Evolutionary conservation across 2,329 filamentous ascomycete species (phyloP), one percentile per base, ranked within the genome.

Genomic region (Diaporthe vaccinii): DNA sequence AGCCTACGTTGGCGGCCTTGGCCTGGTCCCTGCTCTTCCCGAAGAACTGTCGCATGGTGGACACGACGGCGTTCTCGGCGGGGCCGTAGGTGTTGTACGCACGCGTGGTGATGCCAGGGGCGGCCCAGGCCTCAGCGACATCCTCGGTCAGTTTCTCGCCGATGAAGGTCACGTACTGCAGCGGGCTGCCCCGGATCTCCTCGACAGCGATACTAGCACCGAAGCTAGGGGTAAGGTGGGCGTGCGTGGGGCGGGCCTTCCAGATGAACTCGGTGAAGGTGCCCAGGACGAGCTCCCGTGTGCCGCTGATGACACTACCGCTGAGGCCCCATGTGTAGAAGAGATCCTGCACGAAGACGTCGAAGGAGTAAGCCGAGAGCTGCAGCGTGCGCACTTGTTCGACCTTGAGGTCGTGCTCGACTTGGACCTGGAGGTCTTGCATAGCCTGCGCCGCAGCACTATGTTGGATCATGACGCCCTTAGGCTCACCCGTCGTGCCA

Each of bases 251-350:
- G 9, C 67, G 57, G 31, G 68, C 67, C 36, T 68, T 69, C 61
- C 62, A 68, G 46, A 74, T 69, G 20, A 69, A 68, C 12, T 68
- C 72, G 39, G 57, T 61, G 25, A 92, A 85, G 76, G 91, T 86
- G 59, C 85, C 84, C 74, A 91, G 89, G 5, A 92, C 82, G 22
- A 89, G 83, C 73, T 91, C 89, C 74, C 90, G 89, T 1, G 84
- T 86, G 0, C 88, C 88, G 34, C 89, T 88, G 79, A 90, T 91
- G n/a, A 93, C 82, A 41, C 86, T 87, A 82, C 92, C 91, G 9
- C 91, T 91, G n/a, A 84, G 84, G 74, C 88, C 85, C 88, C 90
- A 92, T 2, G 91, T 85, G 79, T 91, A 92, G 80, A 93, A 92
- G 15, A 92, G 90, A 77, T 93, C 91, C 78, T 92, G 91, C 0